Evolutionary conservation across 768 basidiomycete genomes (phyloP), one percentile per base, ranked within the genome.

Genomic region (Macrocybe gigantea): DNA sequence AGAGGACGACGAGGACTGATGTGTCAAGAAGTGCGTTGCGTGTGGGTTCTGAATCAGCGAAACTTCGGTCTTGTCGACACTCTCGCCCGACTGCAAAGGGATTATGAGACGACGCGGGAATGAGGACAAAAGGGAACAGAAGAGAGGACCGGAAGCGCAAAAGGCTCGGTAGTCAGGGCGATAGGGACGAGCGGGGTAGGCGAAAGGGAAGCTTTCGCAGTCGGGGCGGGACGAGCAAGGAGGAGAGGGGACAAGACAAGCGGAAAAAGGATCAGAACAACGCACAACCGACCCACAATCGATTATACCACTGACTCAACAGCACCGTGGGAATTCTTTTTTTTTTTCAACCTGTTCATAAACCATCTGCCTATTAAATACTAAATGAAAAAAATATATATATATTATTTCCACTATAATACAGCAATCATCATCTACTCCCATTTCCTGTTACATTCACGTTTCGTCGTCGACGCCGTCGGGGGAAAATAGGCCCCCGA

Each of bases 401-500:
- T 33, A 13, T 43, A n/a, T 29, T 7, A 7, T 9, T 37, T 9
- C 7, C 9, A 13, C 9, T 22, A 22, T 4, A 22, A 22, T 22
- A 22, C 43, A 40, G 47, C 41, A 48, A 10, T 35, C 32, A 40
- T 34, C 40, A 22, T 35, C 10, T 33, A 30, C 7, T 22, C 31
- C 12, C 39, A 41, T 41, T 46, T 39, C 44, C 44, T 13, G 29
- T 35, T 12, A 43, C 31, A 41, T 22, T 22, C 22, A 47, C 32
- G 5, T 53, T 45, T 15, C 34, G 45, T 10, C 34, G 15, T 14
- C 48, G 40, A 14, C 51, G 49, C 14, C 54, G 47, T 32, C 88
- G 78, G 38, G 90, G 89, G 65, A 91, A 87, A 62, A 91, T 62
- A 9, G 90, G 88, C 0, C 93, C 90, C 56, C 83, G 84, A 6